Evolutionary conservation across 2,329 filamentous ascomycete species (phyloP).

Genomic region (Pseudofabraea citricarpa): DNA sequence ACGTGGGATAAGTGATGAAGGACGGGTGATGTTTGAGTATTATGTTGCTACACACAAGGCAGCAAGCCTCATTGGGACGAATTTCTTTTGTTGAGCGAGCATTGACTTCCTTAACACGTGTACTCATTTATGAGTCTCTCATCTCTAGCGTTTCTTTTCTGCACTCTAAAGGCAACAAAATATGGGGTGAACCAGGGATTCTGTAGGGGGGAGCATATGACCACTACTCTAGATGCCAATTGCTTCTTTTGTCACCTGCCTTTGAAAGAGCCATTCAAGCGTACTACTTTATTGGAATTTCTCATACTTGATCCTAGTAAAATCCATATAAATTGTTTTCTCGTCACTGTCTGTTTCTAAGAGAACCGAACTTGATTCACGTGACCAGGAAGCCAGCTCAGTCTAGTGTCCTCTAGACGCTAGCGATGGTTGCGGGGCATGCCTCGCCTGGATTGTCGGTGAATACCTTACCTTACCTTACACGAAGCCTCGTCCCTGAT

Average conservation of each 20-base stretch:
- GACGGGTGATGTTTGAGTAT: not conserved
- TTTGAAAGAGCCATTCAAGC: too few relatives aligned
- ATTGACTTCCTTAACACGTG: not conserved
- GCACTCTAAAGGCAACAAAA: not conserved
- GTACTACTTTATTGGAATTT: too few relatives aligned
- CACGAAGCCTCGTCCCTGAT: too few relatives aligned
- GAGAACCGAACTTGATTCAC: too few relatives aligned
- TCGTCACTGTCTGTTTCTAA: too few relatives aligned
- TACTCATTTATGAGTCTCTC: not conserved
- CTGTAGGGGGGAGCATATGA: not conserved
- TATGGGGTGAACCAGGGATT: not conserved
- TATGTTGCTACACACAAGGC: constrained; percentile 3
- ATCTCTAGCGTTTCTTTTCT: not conserved
- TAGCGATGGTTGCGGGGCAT: too few relatives aligned
- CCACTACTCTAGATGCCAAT: not conserved
- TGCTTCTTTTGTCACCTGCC: not conserved
- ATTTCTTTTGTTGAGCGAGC: constrained; percentile 4
- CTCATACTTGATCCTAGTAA: too few relatives aligned
- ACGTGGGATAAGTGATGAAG: not conserved
- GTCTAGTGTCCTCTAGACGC: too few relatives aligned
- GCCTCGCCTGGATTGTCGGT: too few relatives aligned
- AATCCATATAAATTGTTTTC: too few relatives aligned
- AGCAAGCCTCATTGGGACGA: constrained; percentile 1
- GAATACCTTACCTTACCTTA: too few relatives aligned
- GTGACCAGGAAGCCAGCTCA: too few relatives aligned